Evolutionary conservation across 345 rosid species (phyloP).

Genomic region (Salix suchowensis): DNA sequence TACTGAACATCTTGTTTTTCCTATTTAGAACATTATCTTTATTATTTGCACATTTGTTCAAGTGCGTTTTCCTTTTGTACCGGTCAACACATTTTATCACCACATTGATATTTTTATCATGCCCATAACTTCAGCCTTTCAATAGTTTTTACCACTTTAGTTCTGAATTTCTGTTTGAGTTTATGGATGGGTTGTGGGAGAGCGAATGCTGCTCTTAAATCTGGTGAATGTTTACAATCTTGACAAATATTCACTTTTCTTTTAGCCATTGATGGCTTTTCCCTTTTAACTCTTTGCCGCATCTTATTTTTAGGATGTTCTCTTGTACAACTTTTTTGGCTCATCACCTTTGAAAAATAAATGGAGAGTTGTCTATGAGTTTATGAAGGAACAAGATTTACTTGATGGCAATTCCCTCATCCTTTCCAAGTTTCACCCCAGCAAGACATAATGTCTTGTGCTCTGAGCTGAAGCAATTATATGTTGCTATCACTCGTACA

Average conservation of each 20-base stretch:
- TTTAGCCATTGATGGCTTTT: not conserved
- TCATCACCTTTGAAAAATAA: slow-evolving; percentile 37
- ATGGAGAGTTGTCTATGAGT: slow-evolving; percentile 51
- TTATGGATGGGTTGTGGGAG: not conserved
- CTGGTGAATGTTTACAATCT: not conserved
- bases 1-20: not conserved
- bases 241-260: not conserved
- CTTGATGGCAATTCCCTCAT: slow-evolving; percentile 16
- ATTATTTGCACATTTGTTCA: not conserved
- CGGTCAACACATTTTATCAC: not conserved
- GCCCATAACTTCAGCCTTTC: not conserved
- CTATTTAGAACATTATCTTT: not conserved
- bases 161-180: not conserved
- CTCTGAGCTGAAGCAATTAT: slow-evolving; percentile 49
- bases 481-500: slow-evolving; percentile 52
- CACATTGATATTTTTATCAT: not conserved
- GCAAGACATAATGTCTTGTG: slow-evolving; percentile 40
- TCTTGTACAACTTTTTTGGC: slow-evolving; percentile 51
- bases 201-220: too few relatives aligned
- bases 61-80: not conserved
- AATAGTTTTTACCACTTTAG: not conserved
- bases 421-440: slow-evolving; percentile 29
- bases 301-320: slow-evolving; percentile 35
- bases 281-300: not conserved
- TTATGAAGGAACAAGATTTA: slow-evolving; percentile 31